Conservation (phyloP, 2,329 filamentous ascomycete genomes). For the Diplodia scrobiculata region DNA sequence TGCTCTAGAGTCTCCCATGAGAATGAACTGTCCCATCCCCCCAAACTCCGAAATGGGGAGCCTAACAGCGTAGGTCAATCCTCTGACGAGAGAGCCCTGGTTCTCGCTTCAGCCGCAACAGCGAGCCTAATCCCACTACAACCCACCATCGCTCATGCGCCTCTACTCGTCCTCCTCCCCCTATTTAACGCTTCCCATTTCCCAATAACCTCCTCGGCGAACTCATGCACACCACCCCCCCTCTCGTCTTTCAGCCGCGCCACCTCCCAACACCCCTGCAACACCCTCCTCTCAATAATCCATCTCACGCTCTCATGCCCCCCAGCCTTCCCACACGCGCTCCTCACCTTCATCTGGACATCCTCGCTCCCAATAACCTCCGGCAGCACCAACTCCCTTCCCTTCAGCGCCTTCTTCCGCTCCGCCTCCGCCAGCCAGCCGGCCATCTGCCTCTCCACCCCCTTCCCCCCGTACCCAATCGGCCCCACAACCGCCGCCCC, state of each 20-base stretch:
- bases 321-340: background rate
- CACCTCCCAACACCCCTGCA: constrained; percentile 7
- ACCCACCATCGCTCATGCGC: background rate
- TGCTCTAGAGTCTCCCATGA: background rate
- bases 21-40: no score
- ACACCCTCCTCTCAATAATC: background rate
- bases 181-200: background rate
- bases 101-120: background rate
- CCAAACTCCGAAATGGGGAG: background rate
- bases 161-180: background rate
- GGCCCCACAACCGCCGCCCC: background rate
- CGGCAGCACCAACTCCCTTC: background rate
- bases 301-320: constrained; percentile 1
- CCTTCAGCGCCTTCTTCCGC: background rate
- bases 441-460: background rate
- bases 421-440: constrained; percentile 1
- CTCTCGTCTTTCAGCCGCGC: background rate
- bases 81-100: background rate
- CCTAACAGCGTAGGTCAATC: background rate
- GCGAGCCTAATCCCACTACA: background rate
- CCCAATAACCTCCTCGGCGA: background rate
- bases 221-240: background rate
- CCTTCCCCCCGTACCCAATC: constrained; percentile 1
- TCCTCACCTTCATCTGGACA: background rate
- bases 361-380: background rate